These are phyloP conservation scores for Dioscorea dumetorum DNA, from an alignment of 106 monocot genomes.

Conservation along the genomic window DNA sequence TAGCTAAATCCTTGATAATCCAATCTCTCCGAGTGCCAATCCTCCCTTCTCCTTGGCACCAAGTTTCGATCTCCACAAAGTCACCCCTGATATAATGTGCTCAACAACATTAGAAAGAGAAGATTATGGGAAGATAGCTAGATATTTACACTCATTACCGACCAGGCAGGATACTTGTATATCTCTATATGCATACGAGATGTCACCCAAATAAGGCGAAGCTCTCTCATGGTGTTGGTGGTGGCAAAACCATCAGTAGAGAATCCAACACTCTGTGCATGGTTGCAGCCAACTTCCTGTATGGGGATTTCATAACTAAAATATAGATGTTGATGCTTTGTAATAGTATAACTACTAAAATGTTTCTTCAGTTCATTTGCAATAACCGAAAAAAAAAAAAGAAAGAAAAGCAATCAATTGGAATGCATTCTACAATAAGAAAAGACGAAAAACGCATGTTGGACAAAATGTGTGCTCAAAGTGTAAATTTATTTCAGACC, in stretches of 20 bases:
- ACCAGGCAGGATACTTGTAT: slow-evolving; percentile 97
- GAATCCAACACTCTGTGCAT: slow-evolving; percentile 97
- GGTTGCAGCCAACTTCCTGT: slow-evolving; percentile 98
- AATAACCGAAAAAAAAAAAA: too few species aligned
- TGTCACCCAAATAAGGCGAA: slow-evolving; percentile 95
- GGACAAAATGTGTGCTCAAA: too few species aligned
- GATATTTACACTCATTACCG: not conserved
- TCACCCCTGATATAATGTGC: slow-evolving; percentile 60
- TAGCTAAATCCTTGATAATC: slow-evolving; percentile 89
- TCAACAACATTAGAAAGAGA: not conserved
- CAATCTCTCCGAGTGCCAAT: slow-evolving; percentile 94
- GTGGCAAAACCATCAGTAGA: slow-evolving; percentile 99
- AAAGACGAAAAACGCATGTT: too few species aligned
- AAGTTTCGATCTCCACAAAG: slow-evolving; percentile 96
- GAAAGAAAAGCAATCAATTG: too few species aligned
- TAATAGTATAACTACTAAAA: not conserved
- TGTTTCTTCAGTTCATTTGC: too few species aligned
- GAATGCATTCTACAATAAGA: too few species aligned
- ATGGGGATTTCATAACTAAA: not conserved
- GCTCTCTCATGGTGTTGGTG: slow-evolving; percentile 84
- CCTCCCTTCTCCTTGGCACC: slow-evolving; percentile 96
- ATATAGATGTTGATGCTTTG: not conserved
- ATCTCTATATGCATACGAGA: slow-evolving; percentile 99
- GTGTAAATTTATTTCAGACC: too few species aligned
- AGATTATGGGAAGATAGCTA: not conserved